A percentile compares a stretch with the other conserved stretches of the same genome.
Conservation (phyloP, 164 flowering plant genomes). For the Magnolia sinica region DNA sequence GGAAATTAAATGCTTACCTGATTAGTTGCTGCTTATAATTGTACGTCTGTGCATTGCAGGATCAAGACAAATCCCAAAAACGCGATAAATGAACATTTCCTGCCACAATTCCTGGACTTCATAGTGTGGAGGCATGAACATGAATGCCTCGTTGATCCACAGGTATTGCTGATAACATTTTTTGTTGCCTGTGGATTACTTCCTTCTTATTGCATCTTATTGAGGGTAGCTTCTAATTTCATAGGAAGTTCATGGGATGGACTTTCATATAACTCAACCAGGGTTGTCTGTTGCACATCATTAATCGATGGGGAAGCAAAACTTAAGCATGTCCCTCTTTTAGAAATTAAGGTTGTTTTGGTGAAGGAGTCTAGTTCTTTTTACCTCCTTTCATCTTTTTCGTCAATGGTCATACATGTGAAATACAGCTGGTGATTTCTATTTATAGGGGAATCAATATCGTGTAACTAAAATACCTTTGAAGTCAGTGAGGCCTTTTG, state of each 20-base stretch:
- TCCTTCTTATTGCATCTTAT: too few relatives aligned
- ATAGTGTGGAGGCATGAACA: constrained; percentile 99
- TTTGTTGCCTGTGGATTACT: too few relatives aligned
- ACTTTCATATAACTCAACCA: constrained; percentile 66
- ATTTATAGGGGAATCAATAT: constrained; percentile 81
- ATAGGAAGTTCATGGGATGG: too few relatives aligned
- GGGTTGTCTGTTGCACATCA: constrained; percentile 97
- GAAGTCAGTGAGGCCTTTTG: constrained; percentile 88
- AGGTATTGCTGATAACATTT: too few relatives aligned
- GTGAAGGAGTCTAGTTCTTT: not conserved
- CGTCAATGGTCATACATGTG: not conserved
- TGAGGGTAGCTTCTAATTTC: too few relatives aligned
- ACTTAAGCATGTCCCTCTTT: constrained; percentile 91
- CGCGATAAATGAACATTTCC: constrained; percentile 95
- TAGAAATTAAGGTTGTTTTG: constrained; percentile 83
- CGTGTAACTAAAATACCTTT: constrained; percentile 95
- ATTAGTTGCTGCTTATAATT: not conserved
- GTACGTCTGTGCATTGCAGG: constrained; percentile 40
- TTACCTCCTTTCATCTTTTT: not conserved
- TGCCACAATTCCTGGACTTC: constrained; percentile 93
- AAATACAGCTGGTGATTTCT: constrained; percentile 10
- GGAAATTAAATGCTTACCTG: not conserved
- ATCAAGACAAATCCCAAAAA: constrained; percentile 93
- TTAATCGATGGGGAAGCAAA: constrained; percentile 97
- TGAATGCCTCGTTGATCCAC: constrained; percentile 77